Base-by-base conservation (phyloP, 179 eudicot species). In the Spinacia oleracea region DNA sequence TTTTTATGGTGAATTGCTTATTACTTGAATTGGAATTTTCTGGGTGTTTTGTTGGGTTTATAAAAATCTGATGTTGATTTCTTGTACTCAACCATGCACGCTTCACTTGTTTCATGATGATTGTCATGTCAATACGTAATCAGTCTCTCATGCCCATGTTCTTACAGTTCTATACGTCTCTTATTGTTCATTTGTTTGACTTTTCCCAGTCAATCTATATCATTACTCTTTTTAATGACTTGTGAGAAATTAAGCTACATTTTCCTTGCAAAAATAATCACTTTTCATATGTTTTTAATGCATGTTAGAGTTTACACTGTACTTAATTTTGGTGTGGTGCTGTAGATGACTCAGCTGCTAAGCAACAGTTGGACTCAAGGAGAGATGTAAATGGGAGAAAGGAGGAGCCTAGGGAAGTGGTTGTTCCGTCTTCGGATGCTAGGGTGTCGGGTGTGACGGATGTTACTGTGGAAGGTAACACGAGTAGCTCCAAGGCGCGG, bases 401-500 rank as follows among this genome's bases (percentile, higher is more conserved):
- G 25, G 81, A 78, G 9, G 81, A 78, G 14, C 62, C 66, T 31
- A 73, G 42, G 80, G 82, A 74, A 56, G 79, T 20, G 23, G 59
- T 32, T 71, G 67, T 34, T 71, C 50, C 81, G 15, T 71, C 80
- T 69, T 71, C 67, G 32, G 77, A 70, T 45, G 60, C 69, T 58
- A 63, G 70, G 48, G 80, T 56, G 21, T 25, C 32, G 38, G 82
- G 59, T 58, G 73, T 66, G 34, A 77, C 70, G 72, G 85, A 69
- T 83, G 73, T 77, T 51, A 43, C 11, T 73, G 79, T 84, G 42
- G 81, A 79, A 58, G 83, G 86, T 29, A 66, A 35, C 18, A 40
- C 86, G 6, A 79, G 35, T 72, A 53, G n/a, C 48, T 74, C 82
- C 68, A 81, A 79, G 64, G 89, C 90, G 27, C 85, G 86, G 21